Evolutionary conservation across 2,329 filamentous ascomycete genomes (phyloP).

Genomic region (Colletotrichum sidae): DNA sequence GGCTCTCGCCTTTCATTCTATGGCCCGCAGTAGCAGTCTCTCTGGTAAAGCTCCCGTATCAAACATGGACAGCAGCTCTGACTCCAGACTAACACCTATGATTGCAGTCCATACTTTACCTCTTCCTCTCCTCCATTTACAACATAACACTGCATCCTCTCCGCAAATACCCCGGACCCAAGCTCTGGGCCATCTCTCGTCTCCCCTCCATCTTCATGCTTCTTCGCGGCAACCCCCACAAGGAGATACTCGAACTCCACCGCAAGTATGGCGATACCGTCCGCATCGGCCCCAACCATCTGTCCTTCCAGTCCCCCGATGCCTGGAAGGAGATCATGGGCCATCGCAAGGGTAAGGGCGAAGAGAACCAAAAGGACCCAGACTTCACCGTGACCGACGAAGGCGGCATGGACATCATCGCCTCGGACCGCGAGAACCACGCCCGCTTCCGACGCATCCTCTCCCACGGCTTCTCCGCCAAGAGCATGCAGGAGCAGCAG

Average conservation of each 20-base stretch:
- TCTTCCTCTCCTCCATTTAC: constrained; percentile 39
- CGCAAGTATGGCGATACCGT: constrained; percentile 48
- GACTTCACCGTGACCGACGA: constrained; percentile 1
- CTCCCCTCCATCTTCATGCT: constrained; percentile 25
- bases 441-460: constrained; percentile 36
- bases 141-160: constrained; percentile 47
- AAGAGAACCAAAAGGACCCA: constrained; percentile 28
- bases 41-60: constrained; percentile 5
- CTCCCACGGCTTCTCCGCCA: constrained; percentile 42
- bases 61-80: not conserved
- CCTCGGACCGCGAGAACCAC: constrained; percentile 26
- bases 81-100: not conserved
- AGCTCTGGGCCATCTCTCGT: constrained; percentile 37
- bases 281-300: constrained; percentile 51
- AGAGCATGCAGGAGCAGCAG: constrained; percentile 42
- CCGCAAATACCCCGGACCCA: constrained; percentile 46
- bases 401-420: constrained; percentile 39
- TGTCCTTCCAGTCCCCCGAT: constrained; percentile 50
- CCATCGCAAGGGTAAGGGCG: constrained; percentile 17
- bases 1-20: constrained; percentile 17
- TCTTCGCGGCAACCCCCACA: constrained; percentile 41
- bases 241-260: constrained; percentile 43
- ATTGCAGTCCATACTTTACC: constrained; percentile 20
- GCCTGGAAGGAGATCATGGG: constrained; percentile 57
- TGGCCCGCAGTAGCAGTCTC: constrained; percentile 12